Base-by-base conservation (phyloP, 2,329 filamentous ascomycete species). In the Fusarium multiceps region DNA sequence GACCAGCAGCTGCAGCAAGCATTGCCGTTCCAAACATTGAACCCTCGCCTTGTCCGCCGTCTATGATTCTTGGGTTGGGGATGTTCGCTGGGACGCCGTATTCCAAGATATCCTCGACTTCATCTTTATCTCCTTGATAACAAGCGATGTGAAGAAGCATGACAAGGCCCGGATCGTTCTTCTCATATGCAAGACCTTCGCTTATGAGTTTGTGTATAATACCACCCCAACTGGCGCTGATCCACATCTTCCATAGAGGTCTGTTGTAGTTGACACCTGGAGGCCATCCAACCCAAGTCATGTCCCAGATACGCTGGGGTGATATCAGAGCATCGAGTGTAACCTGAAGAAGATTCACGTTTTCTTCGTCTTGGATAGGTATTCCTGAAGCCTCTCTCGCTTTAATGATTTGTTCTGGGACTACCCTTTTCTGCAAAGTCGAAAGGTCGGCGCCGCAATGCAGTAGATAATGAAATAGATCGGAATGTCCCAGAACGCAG, bases 71-170 rank as follows among this genome's bases (percentile, higher is more conserved):
- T 0, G 54, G 45, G 0, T 60, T 49, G 8, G 49, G 11, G 0
- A 28, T 16, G 1, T 45, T 25, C 4, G 45, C 25, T 6, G 2
- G 20, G 3, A 37, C 34, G 0, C 20, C 49, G 25, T n/a, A 48
- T 2, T 20, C 5, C 5, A 69, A 10, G 0, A 68, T 34, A 9
- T 48, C 13, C 5, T 45, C 12, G 1, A 60, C 34, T 20, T 9
- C 4, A 1, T 14, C 21, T 0, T 45, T 14, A 0, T 7, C 10
- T 16, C 65, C 65, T 13, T 30, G n/a, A 28, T 7, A 40, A 3
- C 65, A 68, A 1, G 28, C 18, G 4, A 68, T 66, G 2, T 69
- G 65, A 7, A 69, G 45, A 3, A 69, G 18, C 59, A 69, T 69
- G 0, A 68, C 28, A 1, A 68, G 14, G 0, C 54, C 65, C 0